Percentiles rank a stretch among this genome's conserved stretches.
Evolutionary conservation across 176 grass and related monocot species (phyloP).

Genomic region (Chrysopogon serrulatus): DNA sequence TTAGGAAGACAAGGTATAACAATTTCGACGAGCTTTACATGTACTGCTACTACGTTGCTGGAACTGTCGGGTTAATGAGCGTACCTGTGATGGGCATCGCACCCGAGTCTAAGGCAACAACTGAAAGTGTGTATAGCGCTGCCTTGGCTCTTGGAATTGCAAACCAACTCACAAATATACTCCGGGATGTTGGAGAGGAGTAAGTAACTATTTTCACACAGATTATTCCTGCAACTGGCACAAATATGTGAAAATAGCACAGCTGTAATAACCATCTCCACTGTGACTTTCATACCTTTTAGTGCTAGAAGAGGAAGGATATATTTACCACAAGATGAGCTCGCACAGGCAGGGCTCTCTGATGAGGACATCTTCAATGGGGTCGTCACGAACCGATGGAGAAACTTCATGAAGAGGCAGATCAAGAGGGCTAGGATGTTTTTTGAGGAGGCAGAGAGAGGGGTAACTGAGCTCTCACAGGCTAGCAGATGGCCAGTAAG

Average conservation of each 20-base stretch:
- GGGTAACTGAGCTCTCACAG: slow-evolving; percentile 76
- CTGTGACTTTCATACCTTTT: background rate
- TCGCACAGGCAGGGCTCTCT: slow-evolving; percentile 61
- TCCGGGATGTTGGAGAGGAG: slow-evolving; percentile 94
- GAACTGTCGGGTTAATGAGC: slow-evolving; percentile 85
- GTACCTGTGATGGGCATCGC: slow-evolving; percentile 95
- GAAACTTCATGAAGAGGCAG: slow-evolving; percentile 86
- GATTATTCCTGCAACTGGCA: background rate
- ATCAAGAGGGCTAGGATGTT: slow-evolving; percentile 92
- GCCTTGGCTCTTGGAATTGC: slow-evolving; percentile 78
- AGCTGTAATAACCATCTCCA: background rate
- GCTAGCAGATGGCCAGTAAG: slow-evolving; percentile 96
- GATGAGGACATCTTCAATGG: slow-evolving; percentile 87
- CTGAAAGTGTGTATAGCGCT: slow-evolving; percentile 69
- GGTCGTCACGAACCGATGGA: slow-evolving; percentile 63
- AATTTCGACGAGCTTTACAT: slow-evolving; percentile 95
- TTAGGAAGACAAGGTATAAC: slow-evolving; percentile 70
- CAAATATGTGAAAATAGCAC: background rate
- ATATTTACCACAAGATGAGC: slow-evolving; percentile 87
- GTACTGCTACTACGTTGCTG: slow-evolving; percentile 96
- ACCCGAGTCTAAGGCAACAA: slow-evolving; percentile 63
- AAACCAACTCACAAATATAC: slow-evolving; percentile 91
- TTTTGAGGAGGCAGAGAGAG: slow-evolving; percentile 75
- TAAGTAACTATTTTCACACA: slow-evolving; percentile 10
- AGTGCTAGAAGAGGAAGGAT: slow-evolving; percentile 83